Base-by-base conservation (phyloP, 768 basidiomycete genomes). In the Leccinellum rugosiceps region DNA sequence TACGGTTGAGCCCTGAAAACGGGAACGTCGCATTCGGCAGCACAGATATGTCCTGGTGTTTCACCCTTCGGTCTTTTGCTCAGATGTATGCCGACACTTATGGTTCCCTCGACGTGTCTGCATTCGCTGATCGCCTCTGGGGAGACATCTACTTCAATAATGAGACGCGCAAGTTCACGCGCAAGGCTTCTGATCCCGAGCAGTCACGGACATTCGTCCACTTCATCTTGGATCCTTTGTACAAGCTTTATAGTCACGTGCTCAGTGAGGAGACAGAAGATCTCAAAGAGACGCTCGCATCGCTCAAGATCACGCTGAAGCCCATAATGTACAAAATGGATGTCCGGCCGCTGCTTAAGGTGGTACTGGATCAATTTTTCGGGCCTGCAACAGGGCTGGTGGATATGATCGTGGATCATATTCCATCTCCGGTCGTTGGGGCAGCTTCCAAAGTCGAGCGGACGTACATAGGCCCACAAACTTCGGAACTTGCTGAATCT, bases 281-380 rank as follows among this genome's bases (percentile, higher is more conserved):
- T 31, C 82, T 99, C 34, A 89, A 87, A 69, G 80, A 78, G 57
- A 99, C 96, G 4, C 77, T 99, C 47, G 76, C 75, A 10, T 77
- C 80, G 10, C 80, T 99, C 32, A 85, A 86, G 2, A 98, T 99
- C 66, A 78, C 83, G 41, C 77, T 99, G 62, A 97, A 95, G 75
- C 89, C 94, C 0, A 80, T 94, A 31, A 89, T 92, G 83, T 99
- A 88, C 81, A 98, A 98, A 78, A 98, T 99, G 93, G 97, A 99
- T 69, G 94, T 94, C 6, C 78, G 96, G 55, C 97, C 97, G 3
- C 77, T 99, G 51, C 77, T 99, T 63, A 97, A 98, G 75, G 92
- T 88, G 38, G 88, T 98, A 13, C 76, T 97, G 58, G 89, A 91
- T 67, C 95, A 98, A 70, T 99, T 99, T 80, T 99, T 99, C 66